Conservation (phyloP, 495 filamentous ascomycete species). For the Pseudoneurospora amorphoporcata region DNA sequence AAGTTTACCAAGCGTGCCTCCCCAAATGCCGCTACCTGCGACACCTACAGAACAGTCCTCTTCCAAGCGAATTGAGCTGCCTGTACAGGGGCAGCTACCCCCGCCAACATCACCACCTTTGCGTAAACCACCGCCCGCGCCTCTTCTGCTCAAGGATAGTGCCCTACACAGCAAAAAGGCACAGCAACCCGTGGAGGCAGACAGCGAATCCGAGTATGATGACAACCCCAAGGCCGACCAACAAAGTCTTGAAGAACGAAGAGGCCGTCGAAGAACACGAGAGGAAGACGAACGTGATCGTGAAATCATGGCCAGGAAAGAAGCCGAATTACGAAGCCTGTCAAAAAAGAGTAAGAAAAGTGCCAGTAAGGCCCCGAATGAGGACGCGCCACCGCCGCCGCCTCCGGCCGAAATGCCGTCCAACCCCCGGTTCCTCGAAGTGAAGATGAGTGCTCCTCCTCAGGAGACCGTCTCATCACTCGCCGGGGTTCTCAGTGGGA, state of each 20-base stretch:
- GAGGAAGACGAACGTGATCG: constrained; percentile 80
- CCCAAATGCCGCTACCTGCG: constrained; percentile 29
- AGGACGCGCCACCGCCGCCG: constrained; percentile 10
- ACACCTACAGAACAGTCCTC: constrained; percentile 31
- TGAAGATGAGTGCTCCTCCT: constrained; percentile 17
- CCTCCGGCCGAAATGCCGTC: constrained; percentile 13
- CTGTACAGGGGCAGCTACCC: constrained; percentile 24
- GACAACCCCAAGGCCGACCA: constrained; percentile 61
- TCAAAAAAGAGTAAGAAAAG: constrained; percentile 56
- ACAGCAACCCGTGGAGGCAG: constrained; percentile 40
- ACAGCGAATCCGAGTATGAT: constrained; percentile 78
- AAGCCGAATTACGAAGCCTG: constrained; percentile 52
- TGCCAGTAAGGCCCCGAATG: constrained; percentile 30
- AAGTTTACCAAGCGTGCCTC: constrained; percentile 35
- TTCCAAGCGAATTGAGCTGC: neutral
- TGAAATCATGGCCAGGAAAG: constrained; percentile 52
- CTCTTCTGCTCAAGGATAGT: constrained; percentile 55
- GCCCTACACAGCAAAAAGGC: constrained; percentile 26
- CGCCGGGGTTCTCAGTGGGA: constrained; percentile 37
- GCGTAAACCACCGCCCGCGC: constrained; percentile 77
- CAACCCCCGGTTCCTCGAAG: constrained; percentile 22
- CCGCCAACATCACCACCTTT: constrained; percentile 43
- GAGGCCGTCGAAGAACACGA: constrained; percentile 76
- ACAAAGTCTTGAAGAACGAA: constrained; percentile 39
- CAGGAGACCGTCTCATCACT: constrained; percentile 28